A percentile compares a stretch with the other conserved stretches of the same genome.
These are phyloP conservation scores for Suhomyces vadensis DNA, from an alignment of 805 yeast genomes.

Conservation along the genomic window DNA sequence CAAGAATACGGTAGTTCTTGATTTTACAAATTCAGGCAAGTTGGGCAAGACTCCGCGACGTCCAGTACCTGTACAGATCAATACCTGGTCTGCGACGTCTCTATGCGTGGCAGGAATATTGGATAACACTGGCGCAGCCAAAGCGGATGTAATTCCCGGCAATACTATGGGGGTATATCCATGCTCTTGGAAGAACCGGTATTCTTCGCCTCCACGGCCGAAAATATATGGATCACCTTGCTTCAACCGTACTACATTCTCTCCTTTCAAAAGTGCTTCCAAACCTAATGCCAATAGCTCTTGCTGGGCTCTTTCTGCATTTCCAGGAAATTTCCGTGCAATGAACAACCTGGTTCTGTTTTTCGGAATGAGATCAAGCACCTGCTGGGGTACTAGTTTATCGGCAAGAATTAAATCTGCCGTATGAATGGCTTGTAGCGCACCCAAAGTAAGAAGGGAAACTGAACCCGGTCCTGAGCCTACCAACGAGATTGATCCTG, in stretches of 20 bases:
- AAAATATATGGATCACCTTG: conserved; percentile 97
- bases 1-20: conserved; percentile 81
- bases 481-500: conserved; percentile 73
- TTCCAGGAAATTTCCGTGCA: conserved; percentile 94
- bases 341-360: conserved; percentile 69
- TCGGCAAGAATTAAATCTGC: conserved; percentile 90
- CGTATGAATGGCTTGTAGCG: conserved; percentile 70
- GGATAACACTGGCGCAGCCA: conserved; percentile 82
- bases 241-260: conserved; percentile 81
- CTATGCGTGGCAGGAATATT: conserved; percentile 90
- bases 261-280: conserved; percentile 60
- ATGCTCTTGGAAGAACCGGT: conserved; percentile 58
- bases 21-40: conserved; percentile 68
- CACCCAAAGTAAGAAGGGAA: conserved; percentile 80
- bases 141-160: conserved; percentile 88
- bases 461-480: conserved; percentile 95
- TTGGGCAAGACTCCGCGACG: conserved; percentile 79
- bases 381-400: conserved; percentile 87
- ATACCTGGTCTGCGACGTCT: conserved; percentile 87
- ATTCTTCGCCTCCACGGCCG: conserved; percentile 97
- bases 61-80: conserved; percentile 94
- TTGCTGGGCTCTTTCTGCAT: conserved; percentile 90
- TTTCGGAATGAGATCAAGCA: conserved; percentile 77
- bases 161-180: conserved; percentile 75
- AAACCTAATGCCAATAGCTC: conserved; percentile 78